A percentile compares a stretch with the other conserved stretches of the same genome.
Evolutionary conservation across 495 filamentous ascomycete species (phyloP).

Genomic region (Neurospora sublineolata): DNA sequence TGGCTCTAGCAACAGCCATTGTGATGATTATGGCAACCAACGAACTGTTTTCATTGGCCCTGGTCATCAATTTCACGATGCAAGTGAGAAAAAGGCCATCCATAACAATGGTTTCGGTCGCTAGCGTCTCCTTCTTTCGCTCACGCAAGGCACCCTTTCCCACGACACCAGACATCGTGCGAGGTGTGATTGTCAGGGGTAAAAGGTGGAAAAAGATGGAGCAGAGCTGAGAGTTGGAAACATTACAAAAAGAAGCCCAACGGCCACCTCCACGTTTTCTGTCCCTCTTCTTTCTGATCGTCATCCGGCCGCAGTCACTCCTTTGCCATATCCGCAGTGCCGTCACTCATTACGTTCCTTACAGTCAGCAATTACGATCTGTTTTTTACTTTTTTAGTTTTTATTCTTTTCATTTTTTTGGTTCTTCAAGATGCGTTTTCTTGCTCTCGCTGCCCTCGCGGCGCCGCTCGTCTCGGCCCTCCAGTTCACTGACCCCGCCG

Average conservation of each 20-base stretch:
- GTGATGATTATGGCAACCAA: background rate
- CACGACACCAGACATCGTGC: background rate
- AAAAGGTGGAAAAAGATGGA: background rate
- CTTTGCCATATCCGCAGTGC: background rate
- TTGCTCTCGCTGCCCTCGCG: constrained; percentile 17
- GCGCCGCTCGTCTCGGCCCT: constrained; percentile 24
- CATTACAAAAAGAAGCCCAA: background rate
- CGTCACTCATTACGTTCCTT: background rate
- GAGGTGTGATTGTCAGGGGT: background rate
- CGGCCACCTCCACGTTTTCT: background rate
- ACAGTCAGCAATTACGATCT: background rate
- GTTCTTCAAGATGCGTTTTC: constrained; percentile 14
- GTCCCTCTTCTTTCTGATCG: constrained; percentile 1
- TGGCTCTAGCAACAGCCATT: background rate
- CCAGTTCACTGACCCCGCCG: constrained; percentile 13
- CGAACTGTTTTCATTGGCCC: background rate
- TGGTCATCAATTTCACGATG: background rate
- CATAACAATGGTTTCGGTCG: background rate
- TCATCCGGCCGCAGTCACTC: background rate
- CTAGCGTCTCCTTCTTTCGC: background rate
- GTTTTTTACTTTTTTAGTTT: background rate
- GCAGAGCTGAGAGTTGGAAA: background rate
- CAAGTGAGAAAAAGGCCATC: background rate
- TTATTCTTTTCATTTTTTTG: background rate
- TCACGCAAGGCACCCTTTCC: background rate